Evolutionary conservation across 2,329 filamentous ascomycete species (phyloP), one percentile per base, ranked within the genome.

Genomic region (Madurella fahalii): DNA sequence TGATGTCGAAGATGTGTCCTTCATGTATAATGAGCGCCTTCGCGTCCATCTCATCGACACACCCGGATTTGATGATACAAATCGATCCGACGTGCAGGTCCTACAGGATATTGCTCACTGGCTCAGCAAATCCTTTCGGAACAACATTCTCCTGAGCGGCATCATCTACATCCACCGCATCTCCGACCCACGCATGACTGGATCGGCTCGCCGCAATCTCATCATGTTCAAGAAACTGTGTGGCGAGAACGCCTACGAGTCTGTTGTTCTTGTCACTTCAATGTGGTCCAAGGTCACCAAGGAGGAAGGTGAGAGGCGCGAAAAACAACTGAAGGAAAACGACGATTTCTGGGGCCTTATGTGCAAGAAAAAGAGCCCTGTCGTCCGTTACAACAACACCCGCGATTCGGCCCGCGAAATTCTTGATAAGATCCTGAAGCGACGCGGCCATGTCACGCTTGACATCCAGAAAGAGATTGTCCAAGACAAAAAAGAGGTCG

Each of bases 1-100:
- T 34, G 41, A 39, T 16, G 32, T 39, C 11, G 40, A 20, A 11
- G 25, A 45, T 2, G 30, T 37, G 1, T 34, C 48, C 40, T 51
- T 51, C 48, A 43, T 51, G 40, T 43, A 51, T 25, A 44, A 44
- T 20, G 18, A 31, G 15, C 17, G 45, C 17, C 4, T 52, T 13
- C 44, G 44, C 7, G 52, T 54, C 30, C 60, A 62, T 39, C 65
- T 72, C 9, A 68, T 77, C 53, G 75, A 78, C 55, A 78, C 74
- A 0, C 75, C 75, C 0, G 75, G 76, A 0, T 78, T 78, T 55
- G 69, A 75, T 17, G 75, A 78, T 47, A 77, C 74, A 0, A 63
- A 67, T 47, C 60, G 69, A 15, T 70, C 69, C 7, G 75, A 79
- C 51, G 66, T 69, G 4, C 73, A 78, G 25, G 70, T 78, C 1